Conservation (phyloP, 1,284 basidiomycete genomes). For the Leccinum huronense region DNA sequence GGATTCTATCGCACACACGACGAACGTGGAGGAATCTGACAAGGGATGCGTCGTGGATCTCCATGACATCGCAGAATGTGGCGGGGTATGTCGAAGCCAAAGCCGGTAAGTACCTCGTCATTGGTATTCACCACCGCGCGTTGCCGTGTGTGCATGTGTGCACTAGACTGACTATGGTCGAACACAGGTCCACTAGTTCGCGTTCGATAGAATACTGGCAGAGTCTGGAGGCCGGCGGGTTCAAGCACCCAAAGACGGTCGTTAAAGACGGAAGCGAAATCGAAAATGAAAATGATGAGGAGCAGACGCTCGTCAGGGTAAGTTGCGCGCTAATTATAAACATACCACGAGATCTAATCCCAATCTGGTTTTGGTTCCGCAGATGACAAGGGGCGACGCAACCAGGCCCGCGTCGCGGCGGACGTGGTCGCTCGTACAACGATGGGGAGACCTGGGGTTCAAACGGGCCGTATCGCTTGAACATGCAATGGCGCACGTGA, state of each 20-base stretch:
- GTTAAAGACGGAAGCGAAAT: neutral
- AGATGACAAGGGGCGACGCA: slow-evolving; percentile 2
- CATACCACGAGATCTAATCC: neutral
- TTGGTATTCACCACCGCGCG: neutral
- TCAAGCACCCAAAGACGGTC: neutral
- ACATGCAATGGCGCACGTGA: slow-evolving; percentile 7
- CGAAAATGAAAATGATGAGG: neutral
- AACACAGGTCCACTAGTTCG: slow-evolving; percentile 4
- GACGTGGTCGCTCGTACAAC: slow-evolving; percentile 1
- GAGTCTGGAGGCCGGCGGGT: neutral
- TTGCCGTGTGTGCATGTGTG: neutral
- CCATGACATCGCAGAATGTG: slow-evolving; percentile 11
- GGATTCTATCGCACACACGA: neutral
- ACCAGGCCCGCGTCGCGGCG: neutral
- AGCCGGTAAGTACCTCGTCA: slow-evolving; percentile 18
- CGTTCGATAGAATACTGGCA: slow-evolving; percentile 2
- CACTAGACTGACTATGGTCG: slow-evolving; percentile 9
- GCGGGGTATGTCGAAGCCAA: neutral
- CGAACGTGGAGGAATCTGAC: slow-evolving; percentile 5
- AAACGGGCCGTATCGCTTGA: neutral
- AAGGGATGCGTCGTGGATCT: slow-evolving; percentile 2
- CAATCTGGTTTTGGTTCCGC: neutral
- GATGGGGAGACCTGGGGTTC: slow-evolving; percentile 10
- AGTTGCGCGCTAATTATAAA: neutral
- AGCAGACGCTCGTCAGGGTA: slow-evolving; percentile 15